A percentile compares a stretch with the other conserved stretches of the same genome.
phyloP scores from a whole-genome alignment of 83 land plant genomes.

The Diphasiastrum complanatum region DNA sequence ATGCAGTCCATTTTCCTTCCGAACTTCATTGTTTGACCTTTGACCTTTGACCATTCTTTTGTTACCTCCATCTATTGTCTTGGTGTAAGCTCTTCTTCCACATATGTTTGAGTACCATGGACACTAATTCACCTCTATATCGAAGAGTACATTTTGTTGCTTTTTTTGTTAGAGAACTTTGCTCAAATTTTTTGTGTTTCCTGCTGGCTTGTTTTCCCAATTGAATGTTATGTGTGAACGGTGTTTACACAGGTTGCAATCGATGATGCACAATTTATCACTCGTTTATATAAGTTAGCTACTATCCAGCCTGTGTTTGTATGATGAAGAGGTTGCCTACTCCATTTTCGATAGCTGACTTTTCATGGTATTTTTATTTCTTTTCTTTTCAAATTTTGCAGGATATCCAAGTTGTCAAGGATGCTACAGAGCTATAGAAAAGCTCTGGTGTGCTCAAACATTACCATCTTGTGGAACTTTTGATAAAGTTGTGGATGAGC shows the following conservation, averaged over 20 bases:
- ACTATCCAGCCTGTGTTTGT: neutral
- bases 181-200: too few species aligned
- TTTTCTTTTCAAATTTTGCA: constrained; percentile 9
- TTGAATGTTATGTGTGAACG: too few species aligned
- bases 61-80: too few species aligned
- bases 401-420: constrained; percentile 18
- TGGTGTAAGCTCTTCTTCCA: too few species aligned
- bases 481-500: constrained; percentile 36
- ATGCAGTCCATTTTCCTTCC: too few species aligned
- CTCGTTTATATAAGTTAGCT: neutral
- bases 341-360: neutral
- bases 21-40: too few species aligned
- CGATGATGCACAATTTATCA: neutral
- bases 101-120: too few species aligned
- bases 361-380: neutral
- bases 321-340: neutral
- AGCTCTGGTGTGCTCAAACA: constrained; percentile 35
- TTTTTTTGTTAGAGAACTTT: too few species aligned
- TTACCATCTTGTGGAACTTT: constrained; percentile 38
- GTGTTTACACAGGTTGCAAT: neutral
- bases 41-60: too few species aligned
- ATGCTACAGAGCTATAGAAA: constrained; percentile 18
- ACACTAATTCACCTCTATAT: too few species aligned
- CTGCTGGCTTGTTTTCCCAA: too few species aligned
- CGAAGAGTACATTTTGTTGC: too few species aligned